Evolutionary conservation across 768 basidiomycete species (phyloP), one percentile per base, ranked within the genome.

Genomic region (Dendrothele bispora): DNA sequence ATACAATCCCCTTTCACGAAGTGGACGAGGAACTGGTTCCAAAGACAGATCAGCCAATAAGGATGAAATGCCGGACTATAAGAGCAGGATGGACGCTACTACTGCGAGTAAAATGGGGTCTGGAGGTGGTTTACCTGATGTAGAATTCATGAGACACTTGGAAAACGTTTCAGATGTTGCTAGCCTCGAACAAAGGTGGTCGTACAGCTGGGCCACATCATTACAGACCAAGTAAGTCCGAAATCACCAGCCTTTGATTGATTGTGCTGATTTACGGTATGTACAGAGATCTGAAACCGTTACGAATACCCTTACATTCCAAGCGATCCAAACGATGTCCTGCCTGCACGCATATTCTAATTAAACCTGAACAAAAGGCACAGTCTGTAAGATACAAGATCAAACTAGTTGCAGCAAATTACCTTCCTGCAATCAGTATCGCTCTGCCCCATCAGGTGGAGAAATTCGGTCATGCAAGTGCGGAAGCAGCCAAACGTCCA

Each of bases 331-430:
- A 98, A 68, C 91, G 97, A 4, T 99, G 97, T 70, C 87, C 93
- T 12, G 78, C 77, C 2, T 99, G 97, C 63, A 85, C 90, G 15
- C 95, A 98, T 65, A 97, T 98, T 56, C 80, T 99, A 53, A 97
- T 98, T 68, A 97, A 98, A 63, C 97, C 97, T 3, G 97, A 99
- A 64, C 89, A 95, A 61, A 99, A 99, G 62, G 88, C 94, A 0
- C 91, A 93, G 56, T 93, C 91, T 15, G 87, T 90, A 29, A 83
- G 92, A 15, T 98, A 86, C 77, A 98, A 98, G 70, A 98, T 99
- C 69, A 98, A 98, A 67, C 84, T 98, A 42, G 91, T 95, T 48
- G 97, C 95, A 0, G 83, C 91, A 24, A 95, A 89, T 63, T 98
- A 98, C 67, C 75, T 99, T 14, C 97, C 97, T 1, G 80, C 86